A percentile compares a stretch with the other conserved stretches of the same genome.
Evolutionary conservation across 2,329 filamentous ascomycete species (phyloP).

Genomic region (Fusarium cicatricum): DNA sequence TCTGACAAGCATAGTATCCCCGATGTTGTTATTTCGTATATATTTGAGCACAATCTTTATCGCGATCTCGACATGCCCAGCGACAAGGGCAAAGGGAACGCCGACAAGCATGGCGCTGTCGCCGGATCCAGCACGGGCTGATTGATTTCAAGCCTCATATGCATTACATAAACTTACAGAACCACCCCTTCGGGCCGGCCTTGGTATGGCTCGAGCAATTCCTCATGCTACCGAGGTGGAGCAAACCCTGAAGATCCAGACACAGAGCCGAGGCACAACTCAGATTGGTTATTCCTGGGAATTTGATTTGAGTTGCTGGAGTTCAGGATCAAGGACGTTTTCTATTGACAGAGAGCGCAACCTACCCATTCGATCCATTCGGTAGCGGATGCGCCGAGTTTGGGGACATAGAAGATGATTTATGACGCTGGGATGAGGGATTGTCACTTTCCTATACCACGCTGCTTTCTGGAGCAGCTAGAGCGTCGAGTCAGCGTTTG

Average conservation of each 20-base stretch:
- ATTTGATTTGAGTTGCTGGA: conserved; percentile 20
- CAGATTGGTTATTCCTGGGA: conserved; percentile 12
- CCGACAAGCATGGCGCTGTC: conserved; percentile 11
- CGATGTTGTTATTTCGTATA: conserved; percentile 77
- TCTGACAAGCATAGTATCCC: conserved; percentile 56
- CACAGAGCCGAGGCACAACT: conserved; percentile 12
- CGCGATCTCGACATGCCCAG: conserved; percentile 53
- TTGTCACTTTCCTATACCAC: conserved; percentile 32
- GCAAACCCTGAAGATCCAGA: conserved; percentile 17
- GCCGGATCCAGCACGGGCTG: conserved; percentile 43
- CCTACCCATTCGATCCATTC: conserved; percentile 6
- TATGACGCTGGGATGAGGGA: conserved; percentile 23
- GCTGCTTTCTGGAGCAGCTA: conserved; percentile 20
- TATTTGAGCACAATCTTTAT: conserved; percentile 72
- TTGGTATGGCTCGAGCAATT: conserved; percentile 11
- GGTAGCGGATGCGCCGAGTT: conserved; percentile 15
- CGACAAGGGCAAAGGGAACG: conserved; percentile 40
- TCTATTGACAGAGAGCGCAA: conserved; percentile 20
- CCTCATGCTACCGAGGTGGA: conserved; percentile 1
- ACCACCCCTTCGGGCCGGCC: conserved; percentile 2
- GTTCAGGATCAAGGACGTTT: conserved; percentile 14
- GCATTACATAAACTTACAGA: conserved; percentile 14
- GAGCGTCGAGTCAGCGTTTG: conserved; percentile 26
- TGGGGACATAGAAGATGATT: conserved; percentile 19
- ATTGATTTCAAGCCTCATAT: background rate